phyloP scores from a whole-genome alignment of 345 rosid species.

The Rhizophora mangle region DNA sequence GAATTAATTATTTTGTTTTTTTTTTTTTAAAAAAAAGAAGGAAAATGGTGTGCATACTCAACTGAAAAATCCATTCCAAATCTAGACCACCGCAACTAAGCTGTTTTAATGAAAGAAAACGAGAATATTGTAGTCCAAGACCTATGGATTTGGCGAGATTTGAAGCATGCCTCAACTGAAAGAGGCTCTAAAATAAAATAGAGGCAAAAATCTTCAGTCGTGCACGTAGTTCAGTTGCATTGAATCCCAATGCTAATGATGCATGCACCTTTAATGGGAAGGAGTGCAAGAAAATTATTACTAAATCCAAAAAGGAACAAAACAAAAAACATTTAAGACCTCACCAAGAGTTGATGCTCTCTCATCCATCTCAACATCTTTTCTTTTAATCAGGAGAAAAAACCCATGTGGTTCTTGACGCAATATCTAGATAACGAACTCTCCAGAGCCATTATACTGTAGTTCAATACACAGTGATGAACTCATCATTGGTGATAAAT shows the following conservation, averaged over 20 bases:
- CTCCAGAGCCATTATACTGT: too few species aligned
- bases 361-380: not conserved
- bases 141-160: not conserved
- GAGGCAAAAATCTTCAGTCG: slow-evolving; percentile 2
- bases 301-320: not conserved
- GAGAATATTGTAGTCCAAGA: too few species aligned
- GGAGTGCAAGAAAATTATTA: not conserved
- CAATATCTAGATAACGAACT: too few species aligned
- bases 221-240: not conserved
- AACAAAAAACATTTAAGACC: not conserved
- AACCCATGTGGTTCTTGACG: too few species aligned
- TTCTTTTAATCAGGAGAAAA: not conserved
- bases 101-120: not conserved
- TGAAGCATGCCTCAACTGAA: not conserved
- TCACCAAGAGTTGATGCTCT: slow-evolving; percentile 8
- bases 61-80: too few species aligned
- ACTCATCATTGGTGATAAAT: not conserved
- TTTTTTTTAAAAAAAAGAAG: too few species aligned
- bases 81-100: too few species aligned
- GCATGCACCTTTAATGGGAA: slow-evolving; percentile 11
- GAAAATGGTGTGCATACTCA: too few species aligned
- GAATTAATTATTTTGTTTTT: too few species aligned
- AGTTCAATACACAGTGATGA: slow-evolving; percentile 5
- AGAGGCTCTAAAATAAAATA: not conserved
- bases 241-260: slow-evolving; percentile 1